phyloP scores from a whole-genome alignment of 2,329 filamentous ascomycete genomes.

The Byssothecium circinans region DNA sequence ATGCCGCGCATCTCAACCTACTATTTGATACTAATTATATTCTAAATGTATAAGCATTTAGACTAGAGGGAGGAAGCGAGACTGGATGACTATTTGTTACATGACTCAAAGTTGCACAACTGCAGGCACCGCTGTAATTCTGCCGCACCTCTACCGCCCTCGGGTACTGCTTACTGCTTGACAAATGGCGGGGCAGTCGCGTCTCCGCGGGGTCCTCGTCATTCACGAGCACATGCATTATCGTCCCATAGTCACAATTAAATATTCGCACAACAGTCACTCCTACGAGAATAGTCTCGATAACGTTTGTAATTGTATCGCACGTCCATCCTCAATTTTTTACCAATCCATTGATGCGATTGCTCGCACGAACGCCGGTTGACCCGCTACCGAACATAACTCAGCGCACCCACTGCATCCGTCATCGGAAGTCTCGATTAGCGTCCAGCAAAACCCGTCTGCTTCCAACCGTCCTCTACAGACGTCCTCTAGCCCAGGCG shows the following conservation, averaged over 20 bases:
- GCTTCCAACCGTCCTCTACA: not conserved
- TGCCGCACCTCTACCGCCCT: conserved; percentile 9
- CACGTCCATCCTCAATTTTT: too few species aligned
- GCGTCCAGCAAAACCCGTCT: conserved; percentile 7
- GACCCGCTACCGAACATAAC: conserved; percentile 18
- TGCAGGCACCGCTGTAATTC: conserved; percentile 6
- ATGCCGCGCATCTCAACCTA: too few species aligned
- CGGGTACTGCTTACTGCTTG: not conserved
- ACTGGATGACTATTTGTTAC: not conserved
- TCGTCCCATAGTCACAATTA: too few species aligned
- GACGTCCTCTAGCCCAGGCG: not conserved
- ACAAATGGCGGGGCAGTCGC: conserved; percentile 3
- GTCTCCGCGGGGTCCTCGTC: not conserved
- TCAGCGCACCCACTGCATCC: conserved; percentile 31
- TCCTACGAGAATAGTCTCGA: too few species aligned
- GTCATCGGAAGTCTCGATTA: conserved; percentile 28
- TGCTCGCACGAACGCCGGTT: conserved; percentile 5
- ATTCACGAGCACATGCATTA: not conserved
- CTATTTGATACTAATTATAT: too few species aligned
- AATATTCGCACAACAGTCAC: too few species aligned
- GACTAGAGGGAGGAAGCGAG: not conserved
- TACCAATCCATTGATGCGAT: conserved; percentile 18
- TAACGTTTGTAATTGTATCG: too few species aligned
- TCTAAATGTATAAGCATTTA: not conserved
- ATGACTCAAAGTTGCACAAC: too few species aligned